Conservation (phyloP, 495 filamentous ascomycete species). For the Cenococcum geophilum region DNA sequence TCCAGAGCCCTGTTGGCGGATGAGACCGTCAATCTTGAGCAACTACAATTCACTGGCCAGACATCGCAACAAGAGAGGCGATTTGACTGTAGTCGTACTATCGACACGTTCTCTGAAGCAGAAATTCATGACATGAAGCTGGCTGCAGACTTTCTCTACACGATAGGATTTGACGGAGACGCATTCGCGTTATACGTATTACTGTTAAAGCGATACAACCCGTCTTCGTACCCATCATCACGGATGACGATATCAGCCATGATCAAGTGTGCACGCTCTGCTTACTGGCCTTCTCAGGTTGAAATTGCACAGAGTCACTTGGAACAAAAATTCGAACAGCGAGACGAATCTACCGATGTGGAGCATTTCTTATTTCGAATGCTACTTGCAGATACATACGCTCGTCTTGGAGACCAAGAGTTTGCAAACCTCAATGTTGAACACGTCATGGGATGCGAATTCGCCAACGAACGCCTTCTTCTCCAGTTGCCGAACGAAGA, state of each 20-base stretch:
- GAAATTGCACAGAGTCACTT: slow-evolving; percentile 16
- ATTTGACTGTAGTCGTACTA: slow-evolving; percentile 18
- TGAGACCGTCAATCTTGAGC: not conserved
- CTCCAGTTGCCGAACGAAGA: slow-evolving; percentile 7
- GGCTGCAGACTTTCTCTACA: slow-evolving; percentile 16
- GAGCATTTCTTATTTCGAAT: slow-evolving; percentile 22
- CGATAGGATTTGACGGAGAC: slow-evolving; percentile 17
- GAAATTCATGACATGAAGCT: slow-evolving; percentile 21
- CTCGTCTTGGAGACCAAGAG: slow-evolving; percentile 7
- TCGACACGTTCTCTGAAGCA: slow-evolving; percentile 16
- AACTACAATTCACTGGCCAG: not conserved
- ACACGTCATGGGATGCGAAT: slow-evolving; percentile 17
- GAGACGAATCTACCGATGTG: slow-evolving; percentile 9
- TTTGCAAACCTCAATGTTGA: slow-evolving; percentile 9
- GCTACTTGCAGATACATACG: slow-evolving; percentile 18
- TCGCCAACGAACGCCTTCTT: slow-evolving; percentile 16
- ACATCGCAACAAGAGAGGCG: slow-evolving; percentile 1
- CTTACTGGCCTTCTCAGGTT: slow-evolving; percentile 8
- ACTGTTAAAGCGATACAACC: slow-evolving; percentile 12
- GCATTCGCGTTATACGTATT: slow-evolving; percentile 19
- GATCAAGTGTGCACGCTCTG: slow-evolving; percentile 12
- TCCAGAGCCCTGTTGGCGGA: not conserved
- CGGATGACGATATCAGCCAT: slow-evolving; percentile 13
- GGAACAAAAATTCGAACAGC: slow-evolving; percentile 6
- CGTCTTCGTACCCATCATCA: not conserved